Percentiles rank a stretch among this genome's conserved stretches.
Conservation (phyloP, 2,329 filamentous ascomycete species). For the Verticillium dahliae region DNA sequence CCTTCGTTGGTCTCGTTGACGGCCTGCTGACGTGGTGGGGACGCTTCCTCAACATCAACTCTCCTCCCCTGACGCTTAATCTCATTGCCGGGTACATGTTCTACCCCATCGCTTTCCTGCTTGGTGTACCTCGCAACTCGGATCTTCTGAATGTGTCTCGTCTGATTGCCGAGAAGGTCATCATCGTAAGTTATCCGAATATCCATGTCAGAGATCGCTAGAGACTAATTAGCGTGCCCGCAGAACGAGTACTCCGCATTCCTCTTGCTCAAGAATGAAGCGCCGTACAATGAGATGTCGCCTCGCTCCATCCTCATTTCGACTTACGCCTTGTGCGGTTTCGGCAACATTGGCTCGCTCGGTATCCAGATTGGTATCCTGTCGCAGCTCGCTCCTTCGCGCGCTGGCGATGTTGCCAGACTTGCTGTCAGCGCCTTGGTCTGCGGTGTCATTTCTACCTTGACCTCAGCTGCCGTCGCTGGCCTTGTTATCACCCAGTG, state of each 20-base stretch:
- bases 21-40: slow-evolving; percentile 81
- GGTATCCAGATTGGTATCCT: slow-evolving; percentile 88
- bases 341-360: slow-evolving; percentile 81
- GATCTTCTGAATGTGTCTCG: slow-evolving; percentile 66
- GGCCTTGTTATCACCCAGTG: slow-evolving; percentile 55
- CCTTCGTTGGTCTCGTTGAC: slow-evolving; percentile 66
- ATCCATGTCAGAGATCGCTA: no score
- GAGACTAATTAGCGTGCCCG: not conserved
- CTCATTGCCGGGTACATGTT: slow-evolving; percentile 71
- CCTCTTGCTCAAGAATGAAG: slow-evolving; percentile 37
- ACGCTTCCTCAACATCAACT: slow-evolving; percentile 65
- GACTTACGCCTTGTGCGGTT: slow-evolving; percentile 77
- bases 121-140: slow-evolving; percentile 64
- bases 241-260: slow-evolving; percentile 77
- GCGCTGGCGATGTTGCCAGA: slow-evolving; percentile 67
- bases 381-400: slow-evolving; percentile 68
- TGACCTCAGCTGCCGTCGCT: slow-evolving; percentile 72
- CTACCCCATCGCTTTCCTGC: slow-evolving; percentile 73
- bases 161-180: slow-evolving; percentile 79
- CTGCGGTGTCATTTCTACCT: slow-evolving; percentile 70
- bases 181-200: slow-evolving; percentile 45
- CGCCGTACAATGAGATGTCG: slow-evolving; percentile 51
- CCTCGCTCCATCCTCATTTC: slow-evolving; percentile 72
- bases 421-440: slow-evolving; percentile 73
- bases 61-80: slow-evolving; percentile 55